Conservation (phyloP, 2,329 filamentous ascomycete genomes). For the Fusarium falciforme region DNA sequence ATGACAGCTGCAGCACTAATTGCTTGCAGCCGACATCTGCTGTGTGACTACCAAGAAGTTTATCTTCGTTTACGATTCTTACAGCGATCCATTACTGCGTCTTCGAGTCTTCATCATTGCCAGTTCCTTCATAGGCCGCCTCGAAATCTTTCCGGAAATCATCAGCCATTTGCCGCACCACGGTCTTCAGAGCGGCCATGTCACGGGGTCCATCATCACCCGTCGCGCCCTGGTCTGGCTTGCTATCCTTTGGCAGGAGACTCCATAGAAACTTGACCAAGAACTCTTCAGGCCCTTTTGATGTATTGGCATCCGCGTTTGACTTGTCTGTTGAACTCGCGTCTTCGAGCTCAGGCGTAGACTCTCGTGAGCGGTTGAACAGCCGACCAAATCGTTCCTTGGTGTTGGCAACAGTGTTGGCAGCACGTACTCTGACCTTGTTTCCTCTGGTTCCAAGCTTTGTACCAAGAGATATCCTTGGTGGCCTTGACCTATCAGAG, state of each 20-base stretch:
- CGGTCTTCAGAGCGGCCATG: neutral
- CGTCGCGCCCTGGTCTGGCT: neutral
- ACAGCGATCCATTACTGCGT: neutral
- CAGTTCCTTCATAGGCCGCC: neutral
- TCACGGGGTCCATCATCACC: neutral
- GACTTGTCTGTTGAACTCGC: neutral
- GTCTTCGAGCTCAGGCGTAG: neutral
- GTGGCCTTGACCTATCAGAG: neutral
- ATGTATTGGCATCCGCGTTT: neutral
- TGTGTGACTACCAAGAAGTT: neutral
- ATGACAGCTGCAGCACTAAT: conserved; percentile 8
- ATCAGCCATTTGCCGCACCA: neutral
- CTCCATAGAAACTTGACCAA: conserved; percentile 3
- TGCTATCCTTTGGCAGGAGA: neutral
- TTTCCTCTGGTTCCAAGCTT: neutral
- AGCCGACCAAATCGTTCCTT: neutral
- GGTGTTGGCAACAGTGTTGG: neutral
- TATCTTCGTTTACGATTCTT: neutral
- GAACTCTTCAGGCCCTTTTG: neutral
- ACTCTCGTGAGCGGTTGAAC: neutral
- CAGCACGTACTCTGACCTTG: too few relatives aligned
- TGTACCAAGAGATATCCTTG: neutral
- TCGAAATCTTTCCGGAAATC: neutral
- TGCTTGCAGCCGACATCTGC: conserved; percentile 7
- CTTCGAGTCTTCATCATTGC: neutral